phyloP scores from a whole-genome alignment of 2,329 filamentous ascomycete genomes.

The Elsinoe batatas region DNA sequence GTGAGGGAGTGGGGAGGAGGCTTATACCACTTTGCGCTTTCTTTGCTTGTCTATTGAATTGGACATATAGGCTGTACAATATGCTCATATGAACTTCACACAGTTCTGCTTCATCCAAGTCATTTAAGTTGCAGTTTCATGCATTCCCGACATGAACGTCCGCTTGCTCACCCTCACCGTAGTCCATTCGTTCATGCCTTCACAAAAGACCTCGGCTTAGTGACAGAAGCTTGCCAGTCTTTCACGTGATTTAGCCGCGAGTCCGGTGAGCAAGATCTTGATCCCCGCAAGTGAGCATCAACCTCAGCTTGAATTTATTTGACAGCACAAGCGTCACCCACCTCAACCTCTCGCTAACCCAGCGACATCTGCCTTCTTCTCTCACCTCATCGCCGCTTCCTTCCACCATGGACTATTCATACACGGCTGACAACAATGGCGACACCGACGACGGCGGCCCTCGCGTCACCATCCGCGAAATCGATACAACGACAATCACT shows the following conservation, averaged over 20 bases:
- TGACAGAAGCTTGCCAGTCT: too few species aligned
- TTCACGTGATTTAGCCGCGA: neutral
- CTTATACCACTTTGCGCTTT: neutral
- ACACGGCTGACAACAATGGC: constrained; percentile 21
- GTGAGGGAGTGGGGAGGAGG: too few species aligned
- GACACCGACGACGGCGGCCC: constrained; percentile 38
- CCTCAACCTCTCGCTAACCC: neutral
- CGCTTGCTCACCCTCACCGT: too few species aligned
- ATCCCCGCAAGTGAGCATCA: neutral
- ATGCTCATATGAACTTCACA: neutral
- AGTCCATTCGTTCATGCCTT: too few species aligned
- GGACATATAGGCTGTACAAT: neutral
- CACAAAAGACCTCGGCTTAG: too few species aligned
- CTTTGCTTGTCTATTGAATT: neutral
- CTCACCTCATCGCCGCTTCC: neutral
- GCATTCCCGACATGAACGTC: too few species aligned
- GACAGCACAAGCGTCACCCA: neutral
- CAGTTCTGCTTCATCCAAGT: too few species aligned
- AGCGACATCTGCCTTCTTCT: neutral
- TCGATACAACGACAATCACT: constrained; percentile 68
- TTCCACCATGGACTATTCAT: constrained; percentile 16
- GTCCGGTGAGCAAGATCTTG: neutral
- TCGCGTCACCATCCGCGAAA: constrained; percentile 39
- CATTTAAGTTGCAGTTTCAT: too few species aligned
- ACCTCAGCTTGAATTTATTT: constrained; percentile 6